These are phyloP conservation scores for Adansonia madagascariensis DNA, from an alignment of 441 rosid genomes.

Conservation along the genomic window DNA sequence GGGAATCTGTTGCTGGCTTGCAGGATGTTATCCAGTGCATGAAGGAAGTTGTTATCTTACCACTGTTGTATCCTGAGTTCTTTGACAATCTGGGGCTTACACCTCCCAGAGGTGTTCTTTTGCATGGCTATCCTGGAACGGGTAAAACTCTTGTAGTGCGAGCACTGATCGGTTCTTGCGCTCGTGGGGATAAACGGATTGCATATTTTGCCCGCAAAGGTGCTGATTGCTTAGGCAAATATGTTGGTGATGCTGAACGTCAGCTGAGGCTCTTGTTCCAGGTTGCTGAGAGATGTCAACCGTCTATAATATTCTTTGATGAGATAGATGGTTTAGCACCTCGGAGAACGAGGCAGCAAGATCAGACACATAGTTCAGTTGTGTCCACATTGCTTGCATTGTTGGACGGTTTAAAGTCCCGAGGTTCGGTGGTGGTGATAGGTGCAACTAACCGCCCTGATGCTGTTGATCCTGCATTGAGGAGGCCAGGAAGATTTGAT, in stretches of 20 bases:
- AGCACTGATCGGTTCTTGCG: conserved; percentile 92
- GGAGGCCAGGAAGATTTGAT: conserved; percentile 99
- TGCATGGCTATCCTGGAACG: conserved; percentile 99
- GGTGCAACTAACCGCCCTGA: conserved; percentile 99
- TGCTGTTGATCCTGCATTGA: conserved; percentile 96
- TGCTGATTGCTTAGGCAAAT: conserved; percentile 98
- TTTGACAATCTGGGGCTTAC: conserved; percentile 87
- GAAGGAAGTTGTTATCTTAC: conserved; percentile 97
- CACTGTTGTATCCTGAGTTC: conserved; percentile 91
- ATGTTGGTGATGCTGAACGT: conserved; percentile 99
- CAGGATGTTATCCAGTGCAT: conserved; percentile 87
- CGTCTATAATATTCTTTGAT: conserved; percentile 95
- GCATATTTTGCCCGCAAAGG: conserved; percentile 99
- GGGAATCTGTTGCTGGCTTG: conserved; percentile 99
- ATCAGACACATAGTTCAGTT: conserved; percentile 98
- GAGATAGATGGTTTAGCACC: conserved; percentile 99
- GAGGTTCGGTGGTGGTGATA: conserved; percentile 97
- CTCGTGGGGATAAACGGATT: conserved; percentile 86
- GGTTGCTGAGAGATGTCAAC: conserved; percentile 98
- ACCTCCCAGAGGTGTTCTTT: conserved; percentile 95
- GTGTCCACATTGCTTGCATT: conserved; percentile 96
- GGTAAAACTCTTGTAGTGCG: conserved; percentile 98
- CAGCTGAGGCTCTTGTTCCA: conserved; percentile 98
- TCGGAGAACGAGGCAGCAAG: conserved; percentile 86
- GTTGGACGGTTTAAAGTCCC: conserved; percentile 93